These are phyloP conservation scores for Sordaria brevicollis DNA, from an alignment of 495 filamentous ascomycete species.

Conservation along the genomic window DNA sequence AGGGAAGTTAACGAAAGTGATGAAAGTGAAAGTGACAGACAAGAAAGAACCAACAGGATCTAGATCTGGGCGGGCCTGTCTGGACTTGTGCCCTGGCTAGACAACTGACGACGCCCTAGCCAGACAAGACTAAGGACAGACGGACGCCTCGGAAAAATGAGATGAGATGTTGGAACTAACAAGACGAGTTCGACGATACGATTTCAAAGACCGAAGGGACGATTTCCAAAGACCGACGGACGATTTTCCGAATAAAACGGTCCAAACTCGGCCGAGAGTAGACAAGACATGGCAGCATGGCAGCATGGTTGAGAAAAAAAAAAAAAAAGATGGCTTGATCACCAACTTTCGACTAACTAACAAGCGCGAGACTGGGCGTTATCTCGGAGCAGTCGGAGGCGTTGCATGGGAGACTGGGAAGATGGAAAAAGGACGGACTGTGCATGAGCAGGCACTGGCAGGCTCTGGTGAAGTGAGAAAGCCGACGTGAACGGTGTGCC, in stretches of 20 bases:
- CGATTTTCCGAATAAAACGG: neutral
- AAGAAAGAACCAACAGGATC: neutral
- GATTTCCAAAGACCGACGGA: neutral
- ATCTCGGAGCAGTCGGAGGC: too few species aligned
- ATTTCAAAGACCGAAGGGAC: too few species aligned
- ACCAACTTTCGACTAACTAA: neutral
- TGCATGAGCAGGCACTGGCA: neutral
- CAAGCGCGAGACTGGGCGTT: neutral
- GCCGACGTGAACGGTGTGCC: neutral
- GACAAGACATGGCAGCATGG: neutral
- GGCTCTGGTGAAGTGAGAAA: neutral
- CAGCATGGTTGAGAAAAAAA: too few species aligned
- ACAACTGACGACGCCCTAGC: too few species aligned
- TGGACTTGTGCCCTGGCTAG: too few species aligned
- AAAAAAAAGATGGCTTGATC: neutral
- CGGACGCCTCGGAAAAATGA: neutral
- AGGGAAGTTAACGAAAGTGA: too few species aligned
- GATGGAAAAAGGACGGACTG: neutral
- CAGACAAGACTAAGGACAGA: too few species aligned
- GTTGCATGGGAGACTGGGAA: neutral
- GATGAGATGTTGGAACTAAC: neutral
- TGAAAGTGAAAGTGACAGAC: too few species aligned
- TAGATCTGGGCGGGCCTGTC: too few species aligned
- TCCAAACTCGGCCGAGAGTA: neutral
- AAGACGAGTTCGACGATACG: too few species aligned